Base-by-base conservation (phyloP, 2,329 filamentous ascomycete genomes). In the Cladosporium sp. region DNA sequence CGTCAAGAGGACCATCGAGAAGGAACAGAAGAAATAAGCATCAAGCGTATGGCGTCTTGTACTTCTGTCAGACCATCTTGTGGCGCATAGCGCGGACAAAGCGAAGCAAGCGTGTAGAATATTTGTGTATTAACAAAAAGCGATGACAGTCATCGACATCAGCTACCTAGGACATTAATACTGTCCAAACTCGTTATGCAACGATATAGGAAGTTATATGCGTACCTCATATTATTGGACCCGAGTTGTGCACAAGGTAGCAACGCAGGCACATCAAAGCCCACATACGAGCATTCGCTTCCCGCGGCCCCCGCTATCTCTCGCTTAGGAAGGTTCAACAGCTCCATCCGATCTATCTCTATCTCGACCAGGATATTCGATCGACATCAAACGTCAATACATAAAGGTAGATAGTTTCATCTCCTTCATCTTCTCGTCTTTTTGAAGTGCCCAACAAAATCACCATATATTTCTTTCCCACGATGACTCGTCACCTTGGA, bases 1-100 rank as follows among this genome's bases (percentile, higher is more conserved):
- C 3, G 86, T 97, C 48, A 94, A 89, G 80, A 87, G 84, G 75
- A 86, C 84, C 5, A 88, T 91, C 0, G 81, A 89, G 74, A 82
- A 88, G 64, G 79, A 77, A 7, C 37, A 57, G 25, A 39, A 49
- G 28, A 39, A 49, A 36, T 50, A 57, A 12, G 24, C 12, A 3
- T 57, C 13, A 22, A 25, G 5, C 8, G 22, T 17, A 25, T 4
- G 22, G 15, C n/a, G 4, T 25, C n/a, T n/a, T 32, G 28, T n/a
- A n/a, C 8, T 1, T 28, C 40, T 24, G 40, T 24, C 22, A 15
- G 40, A 44, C 20, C 40, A 15, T 44, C n/a, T 15, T 22, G 19
- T 15, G 22, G 19, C 13, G 40, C 40, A 45, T 35, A 34, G 44
- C 47, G 28, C 24, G 15, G 15, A 19, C 15, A 28, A 15, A 15